Base-by-base conservation (phyloP, 495 filamentous ascomycete genomes). In the Tuber indicum region DNA sequence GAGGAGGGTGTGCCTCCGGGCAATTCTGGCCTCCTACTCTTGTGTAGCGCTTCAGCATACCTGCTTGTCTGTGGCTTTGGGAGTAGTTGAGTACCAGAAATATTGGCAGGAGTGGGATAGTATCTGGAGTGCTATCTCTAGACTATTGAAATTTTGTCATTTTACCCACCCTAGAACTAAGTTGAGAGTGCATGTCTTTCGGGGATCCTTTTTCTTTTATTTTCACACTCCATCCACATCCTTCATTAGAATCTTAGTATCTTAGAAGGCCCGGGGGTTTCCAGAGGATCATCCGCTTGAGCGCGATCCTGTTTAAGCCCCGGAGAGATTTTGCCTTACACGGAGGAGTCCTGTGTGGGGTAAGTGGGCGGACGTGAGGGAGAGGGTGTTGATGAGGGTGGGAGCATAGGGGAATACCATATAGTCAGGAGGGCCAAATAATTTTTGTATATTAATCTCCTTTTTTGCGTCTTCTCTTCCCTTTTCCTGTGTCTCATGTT, bases 361-460 rank as follows among this genome's bases (percentile, higher is more conserved):
- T 36, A 6, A 32, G 58, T 66, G 58, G 32, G 58, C 14, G 26
- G 58, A 17, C 58, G 58, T 16, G 58, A 66, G 26, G 58, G 58
- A 36, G 26, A 32, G 58, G 58, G 58, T 36, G 58, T 66, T 66
- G 9, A 32, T 62, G 26, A 32, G 58, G 58, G 14, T 66, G 26
- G 58, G 26, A 66, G 52, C 21, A 58, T n/a, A 3, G 52, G 52
- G 52, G 10, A 52, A 52, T 69, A 78, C 45, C 12, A 66, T 77
- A 78, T 69, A 70, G 32, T 72, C 42, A 74, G 77, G 47, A 45
- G 46, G 41, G n/a, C 66, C 73, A 74, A 74, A 43, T 71, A 39
- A 71, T 52, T 74, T 80, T 72, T 80, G 74, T 80, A 76, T 80
- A 80, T 79, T 79, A 78, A 52, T 74, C 75, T 79, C 66, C 72